Conservation (phyloP, 2,329 filamentous ascomycete species). For the Microdochium nivale region DNA sequence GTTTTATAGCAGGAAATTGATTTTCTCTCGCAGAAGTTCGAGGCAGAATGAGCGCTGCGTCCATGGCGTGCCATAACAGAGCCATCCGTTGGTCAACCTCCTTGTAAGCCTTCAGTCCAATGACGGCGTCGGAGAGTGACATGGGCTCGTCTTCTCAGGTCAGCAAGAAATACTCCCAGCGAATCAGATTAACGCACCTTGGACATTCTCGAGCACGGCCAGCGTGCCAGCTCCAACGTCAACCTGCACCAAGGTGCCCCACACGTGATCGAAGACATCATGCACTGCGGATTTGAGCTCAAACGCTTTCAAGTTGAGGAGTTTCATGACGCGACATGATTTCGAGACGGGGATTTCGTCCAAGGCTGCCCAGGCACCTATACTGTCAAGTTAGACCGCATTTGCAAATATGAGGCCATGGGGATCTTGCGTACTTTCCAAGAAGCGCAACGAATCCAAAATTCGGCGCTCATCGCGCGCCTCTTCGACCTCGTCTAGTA, state of each 20-base stretch:
- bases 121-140: conserved; percentile 43
- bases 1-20: conserved; percentile 28
- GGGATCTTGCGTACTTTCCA: conserved; percentile 38
- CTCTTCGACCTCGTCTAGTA: conserved; percentile 54
- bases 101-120: conserved; percentile 49
- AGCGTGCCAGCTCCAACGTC: conserved; percentile 48
- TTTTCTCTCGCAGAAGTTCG: conserved; percentile 38
- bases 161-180: background rate
- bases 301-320: conserved; percentile 57
- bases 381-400: conserved; percentile 12
- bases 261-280: conserved; percentile 59
- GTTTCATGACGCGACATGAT: conserved; percentile 51
- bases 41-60: conserved; percentile 50
- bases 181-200: conserved; percentile 30
- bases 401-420: background rate
- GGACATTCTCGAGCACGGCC: conserved; percentile 41
- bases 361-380: conserved; percentile 50
- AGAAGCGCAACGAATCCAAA: conserved; percentile 45
- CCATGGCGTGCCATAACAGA: conserved; percentile 53
- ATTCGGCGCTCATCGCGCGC: conserved; percentile 46
- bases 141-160: conserved; percentile 37
- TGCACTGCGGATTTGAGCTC: conserved; percentile 59
- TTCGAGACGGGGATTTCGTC: conserved; percentile 51
- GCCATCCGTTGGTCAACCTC: conserved; percentile 52
- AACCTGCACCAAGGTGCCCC: conserved; percentile 58